phyloP scores from a whole-genome alignment of 129 eudicot genomes.

The Rutidosis leptorrhynchoides region DNA sequence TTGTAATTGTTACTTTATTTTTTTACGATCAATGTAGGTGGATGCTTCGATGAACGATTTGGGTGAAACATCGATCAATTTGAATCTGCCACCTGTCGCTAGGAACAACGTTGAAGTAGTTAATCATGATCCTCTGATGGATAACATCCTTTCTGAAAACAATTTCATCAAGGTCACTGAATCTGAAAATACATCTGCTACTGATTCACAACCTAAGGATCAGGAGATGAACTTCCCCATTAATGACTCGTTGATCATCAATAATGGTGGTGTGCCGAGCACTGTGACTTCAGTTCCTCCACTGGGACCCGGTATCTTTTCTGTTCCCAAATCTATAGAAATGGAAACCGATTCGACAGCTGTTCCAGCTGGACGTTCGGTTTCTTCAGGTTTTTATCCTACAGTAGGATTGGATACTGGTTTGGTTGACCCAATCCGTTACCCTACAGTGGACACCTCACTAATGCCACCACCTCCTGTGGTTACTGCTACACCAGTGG shows the following conservation, averaged over 20 bases:
- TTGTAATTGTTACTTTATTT: not conserved
- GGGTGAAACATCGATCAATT: constrained; percentile 38
- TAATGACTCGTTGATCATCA: constrained; percentile 52
- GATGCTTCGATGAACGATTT: constrained; percentile 56
- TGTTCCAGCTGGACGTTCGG: constrained; percentile 16
- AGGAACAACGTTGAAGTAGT: constrained; percentile 30
- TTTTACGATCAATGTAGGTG: constrained; percentile 47
- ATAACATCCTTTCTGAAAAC: constrained; percentile 26
- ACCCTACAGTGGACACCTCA: constrained; percentile 45
- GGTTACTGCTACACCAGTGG: constrained; percentile 8
- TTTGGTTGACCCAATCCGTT: constrained; percentile 24
- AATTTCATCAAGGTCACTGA: constrained; percentile 23
- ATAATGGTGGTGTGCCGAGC: constrained; percentile 25
- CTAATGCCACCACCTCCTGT: constrained; percentile 13
- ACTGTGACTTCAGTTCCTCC: constrained; percentile 12
- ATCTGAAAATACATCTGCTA: constrained; percentile 24
- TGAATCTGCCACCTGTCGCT: constrained; percentile 62
- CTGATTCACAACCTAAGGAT: constrained; percentile 29
- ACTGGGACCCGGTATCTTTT: constrained; percentile 2
- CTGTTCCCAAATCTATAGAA: constrained; percentile 13
- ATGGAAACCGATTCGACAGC: constrained; percentile 19
- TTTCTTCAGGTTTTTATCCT: constrained; percentile 25
- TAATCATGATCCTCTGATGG: constrained; percentile 25
- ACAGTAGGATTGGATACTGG: constrained; percentile 16
- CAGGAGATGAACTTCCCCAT: constrained; percentile 69